phyloP scores from a whole-genome alignment of 2,329 filamentous ascomycete genomes.

The Sporothrix luriei region DNA sequence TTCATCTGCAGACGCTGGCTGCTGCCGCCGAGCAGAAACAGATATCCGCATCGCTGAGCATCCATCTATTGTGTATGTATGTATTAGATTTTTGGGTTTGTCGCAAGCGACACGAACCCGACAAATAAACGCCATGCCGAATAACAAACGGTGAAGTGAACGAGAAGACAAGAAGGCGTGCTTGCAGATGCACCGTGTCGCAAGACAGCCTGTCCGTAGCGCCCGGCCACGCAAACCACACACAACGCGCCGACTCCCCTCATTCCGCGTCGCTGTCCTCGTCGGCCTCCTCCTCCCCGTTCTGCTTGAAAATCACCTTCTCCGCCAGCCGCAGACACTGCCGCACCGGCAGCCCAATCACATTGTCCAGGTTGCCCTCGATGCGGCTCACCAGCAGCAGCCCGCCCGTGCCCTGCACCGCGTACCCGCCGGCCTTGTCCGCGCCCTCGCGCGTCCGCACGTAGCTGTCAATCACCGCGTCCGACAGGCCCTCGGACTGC shows the following conservation, averaged over 20 bases:
- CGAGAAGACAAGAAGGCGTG: background rate
- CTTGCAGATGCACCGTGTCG: background rate
- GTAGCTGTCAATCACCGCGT: conserved; percentile 80
- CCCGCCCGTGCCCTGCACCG: conserved; percentile 83
- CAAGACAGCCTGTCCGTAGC: background rate
- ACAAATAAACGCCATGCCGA: conserved; percentile 17
- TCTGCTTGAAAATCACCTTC: conserved; percentile 77
- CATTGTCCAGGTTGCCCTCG: conserved; percentile 89
- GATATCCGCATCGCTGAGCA: background rate
- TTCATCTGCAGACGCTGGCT: background rate
- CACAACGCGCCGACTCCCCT: background rate
- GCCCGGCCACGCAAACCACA: too few species aligned
- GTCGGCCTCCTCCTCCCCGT: conserved; percentile 61
- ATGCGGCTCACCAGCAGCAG: conserved; percentile 86
- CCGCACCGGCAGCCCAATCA: conserved; percentile 84
- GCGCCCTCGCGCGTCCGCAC: conserved; percentile 85
- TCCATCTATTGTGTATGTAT: conserved; percentile 18
- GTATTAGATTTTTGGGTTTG: background rate
- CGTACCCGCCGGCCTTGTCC: conserved; percentile 96
- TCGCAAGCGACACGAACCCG: background rate
- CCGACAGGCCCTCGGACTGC: conserved; percentile 59
- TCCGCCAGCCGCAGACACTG: conserved; percentile 80
- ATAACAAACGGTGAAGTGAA: too few species aligned
- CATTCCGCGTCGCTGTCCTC: conserved; percentile 51
- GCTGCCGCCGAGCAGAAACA: background rate